These are phyloP conservation scores for Penicillium sumatraense DNA, from an alignment of 2,329 filamentous ascomycete genomes.

Conservation along the genomic window DNA sequence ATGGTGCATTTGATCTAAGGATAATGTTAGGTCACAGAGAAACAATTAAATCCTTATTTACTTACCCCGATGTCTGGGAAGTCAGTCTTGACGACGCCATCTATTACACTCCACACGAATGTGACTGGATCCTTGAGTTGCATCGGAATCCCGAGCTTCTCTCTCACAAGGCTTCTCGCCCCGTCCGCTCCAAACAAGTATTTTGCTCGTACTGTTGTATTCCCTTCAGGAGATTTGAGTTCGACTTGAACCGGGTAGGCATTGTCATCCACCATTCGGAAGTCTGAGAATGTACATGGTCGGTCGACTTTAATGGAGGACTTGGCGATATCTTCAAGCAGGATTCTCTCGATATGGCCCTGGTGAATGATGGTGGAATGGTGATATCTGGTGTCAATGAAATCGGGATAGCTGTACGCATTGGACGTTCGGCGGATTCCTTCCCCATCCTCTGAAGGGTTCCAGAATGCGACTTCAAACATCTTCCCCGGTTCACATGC, in stretches of 20 bases:
- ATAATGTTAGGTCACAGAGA: too few relatives aligned
- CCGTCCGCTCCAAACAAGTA: too few relatives aligned
- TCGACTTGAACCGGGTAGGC: too few relatives aligned
- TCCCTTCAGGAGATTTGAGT: too few relatives aligned
- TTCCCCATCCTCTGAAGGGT: neutral
- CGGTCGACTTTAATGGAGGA: neutral
- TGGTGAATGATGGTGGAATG: conserved; percentile 1
- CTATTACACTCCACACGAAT: conserved; percentile 7
- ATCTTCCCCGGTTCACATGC: conserved; percentile 4
- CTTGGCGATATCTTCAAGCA: neutral
- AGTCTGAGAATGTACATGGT: too few relatives aligned
- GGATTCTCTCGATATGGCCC: neutral
- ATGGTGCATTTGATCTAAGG: conserved; percentile 6
- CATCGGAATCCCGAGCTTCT: conserved; percentile 2
- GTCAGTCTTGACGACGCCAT: conserved; percentile 4
- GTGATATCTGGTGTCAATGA: conserved; percentile 4
- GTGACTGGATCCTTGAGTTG: conserved; percentile 2
- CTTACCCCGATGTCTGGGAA: conserved; percentile 5
- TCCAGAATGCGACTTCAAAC: conserved; percentile 10
- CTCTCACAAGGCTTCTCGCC: neutral
- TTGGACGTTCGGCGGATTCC: conserved; percentile 4
- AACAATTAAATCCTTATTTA: too few relatives aligned
- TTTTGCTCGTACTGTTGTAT: neutral
- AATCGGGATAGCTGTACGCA: conserved; percentile 1
- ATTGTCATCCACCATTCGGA: too few relatives aligned